These are phyloP conservation scores for Rhynchosporium graminicola DNA, from an alignment of 2,329 filamentous ascomycete genomes.

Conservation along the genomic window DNA sequence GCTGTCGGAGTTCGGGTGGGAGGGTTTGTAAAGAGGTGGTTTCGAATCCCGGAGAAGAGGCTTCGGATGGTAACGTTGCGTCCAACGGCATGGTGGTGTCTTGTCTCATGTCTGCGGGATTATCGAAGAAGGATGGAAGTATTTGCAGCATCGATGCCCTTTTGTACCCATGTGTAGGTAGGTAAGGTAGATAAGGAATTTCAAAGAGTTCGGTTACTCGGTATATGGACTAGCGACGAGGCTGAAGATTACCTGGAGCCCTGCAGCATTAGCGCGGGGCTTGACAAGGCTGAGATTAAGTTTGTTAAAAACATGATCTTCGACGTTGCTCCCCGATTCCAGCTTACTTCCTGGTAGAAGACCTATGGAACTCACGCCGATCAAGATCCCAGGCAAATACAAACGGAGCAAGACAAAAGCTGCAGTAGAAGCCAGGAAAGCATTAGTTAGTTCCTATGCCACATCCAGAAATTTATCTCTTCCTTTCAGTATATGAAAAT, in stretches of 20 bases:
- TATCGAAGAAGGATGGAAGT: neutral
- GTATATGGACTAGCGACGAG: neutral
- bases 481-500: no score
- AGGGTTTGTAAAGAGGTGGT: slow-evolving; percentile 16
- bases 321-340: neutral
- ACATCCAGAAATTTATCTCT: neutral
- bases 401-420: slow-evolving; percentile 31
- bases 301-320: neutral
- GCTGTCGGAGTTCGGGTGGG: slow-evolving; percentile 26
- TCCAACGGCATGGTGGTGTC: no score
- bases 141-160: neutral
- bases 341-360: neutral
- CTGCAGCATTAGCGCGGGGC: neutral
- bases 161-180: no score
- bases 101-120: neutral
- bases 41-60: neutral
- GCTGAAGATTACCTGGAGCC: neutral
- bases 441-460: slow-evolving; percentile 26
- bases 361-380: slow-evolving; percentile 37
- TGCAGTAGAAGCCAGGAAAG: slow-evolving; percentile 30
- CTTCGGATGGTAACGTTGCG: neutral
- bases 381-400: slow-evolving; percentile 38
- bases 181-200: no score
- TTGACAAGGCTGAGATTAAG: slow-evolving; percentile 18
- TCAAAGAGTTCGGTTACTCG: no score